A percentile compares a stretch with the other conserved stretches of the same genome.
Conservation (phyloP, 2,329 filamentous ascomycete genomes). For the Fusarium sp. region DNA sequence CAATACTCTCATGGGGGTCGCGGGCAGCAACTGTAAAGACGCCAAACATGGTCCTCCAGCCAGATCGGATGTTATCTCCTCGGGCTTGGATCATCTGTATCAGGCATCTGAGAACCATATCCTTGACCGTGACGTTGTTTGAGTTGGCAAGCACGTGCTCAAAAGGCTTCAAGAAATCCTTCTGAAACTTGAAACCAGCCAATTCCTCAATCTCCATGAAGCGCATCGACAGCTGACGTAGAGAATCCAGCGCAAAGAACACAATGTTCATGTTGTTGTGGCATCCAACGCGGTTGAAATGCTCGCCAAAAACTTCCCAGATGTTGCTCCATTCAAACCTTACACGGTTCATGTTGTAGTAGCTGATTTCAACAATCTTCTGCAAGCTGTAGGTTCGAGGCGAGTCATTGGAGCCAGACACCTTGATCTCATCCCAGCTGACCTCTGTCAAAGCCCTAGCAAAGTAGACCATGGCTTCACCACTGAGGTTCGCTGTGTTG, state of each 20-base stretch:
- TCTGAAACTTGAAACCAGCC: slow-evolving; percentile 99
- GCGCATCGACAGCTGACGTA: slow-evolving; percentile 95
- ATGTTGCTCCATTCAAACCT: slow-evolving; percentile 98
- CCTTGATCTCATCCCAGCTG: slow-evolving; percentile 99
- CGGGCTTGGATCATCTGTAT: slow-evolving; percentile 99
- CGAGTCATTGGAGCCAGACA: slow-evolving; percentile 93
- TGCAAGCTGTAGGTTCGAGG: slow-evolving; percentile 97
- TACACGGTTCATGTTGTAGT: slow-evolving; percentile 99
- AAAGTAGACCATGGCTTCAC: slow-evolving; percentile 95
- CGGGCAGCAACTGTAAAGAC: slow-evolving; percentile 96
- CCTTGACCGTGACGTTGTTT: slow-evolving; percentile 90
- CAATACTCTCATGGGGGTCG: slow-evolving; percentile 93
- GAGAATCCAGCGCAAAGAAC: slow-evolving; percentile 94
- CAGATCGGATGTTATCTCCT: slow-evolving; percentile 95
- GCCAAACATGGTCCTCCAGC: slow-evolving; percentile 99
- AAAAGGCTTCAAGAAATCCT: slow-evolving; percentile 98
- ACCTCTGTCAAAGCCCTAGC: slow-evolving; percentile 92
- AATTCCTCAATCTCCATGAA: slow-evolving; percentile 99
- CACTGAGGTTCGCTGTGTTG: slow-evolving; percentile 91
- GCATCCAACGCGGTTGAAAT: slow-evolving; percentile 98
- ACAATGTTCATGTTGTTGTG: slow-evolving; percentile 97
- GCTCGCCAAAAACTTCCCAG: slow-evolving; percentile 96
- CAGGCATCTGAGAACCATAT: slow-evolving; percentile 94
- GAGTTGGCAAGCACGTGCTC: slow-evolving; percentile 97
- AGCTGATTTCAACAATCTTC: slow-evolving; percentile 98